Evolutionary conservation across 2,329 filamentous ascomycete species (phyloP).

Genomic region (Scedosporium aurantiacum): DNA sequence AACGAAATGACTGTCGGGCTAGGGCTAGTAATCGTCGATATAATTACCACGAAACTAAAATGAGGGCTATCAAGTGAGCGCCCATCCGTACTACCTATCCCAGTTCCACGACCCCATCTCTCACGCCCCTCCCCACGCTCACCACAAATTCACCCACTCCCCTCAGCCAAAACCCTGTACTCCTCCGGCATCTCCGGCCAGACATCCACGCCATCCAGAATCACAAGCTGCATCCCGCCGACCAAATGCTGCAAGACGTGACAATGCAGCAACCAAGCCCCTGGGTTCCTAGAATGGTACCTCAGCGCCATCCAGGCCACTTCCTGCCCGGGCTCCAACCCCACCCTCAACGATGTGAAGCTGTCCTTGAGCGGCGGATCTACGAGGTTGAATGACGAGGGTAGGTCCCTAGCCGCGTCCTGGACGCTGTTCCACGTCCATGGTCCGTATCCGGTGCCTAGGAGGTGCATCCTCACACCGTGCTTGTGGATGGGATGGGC

Average conservation of each 20-base stretch:
- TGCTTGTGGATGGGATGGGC: slow-evolving; percentile 55
- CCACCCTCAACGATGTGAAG: slow-evolving; percentile 11
- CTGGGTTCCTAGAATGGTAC: slow-evolving; percentile 41
- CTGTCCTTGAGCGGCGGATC: slow-evolving; percentile 42
- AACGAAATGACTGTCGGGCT: background rate
- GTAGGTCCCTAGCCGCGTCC: slow-evolving; percentile 35
- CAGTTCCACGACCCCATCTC: background rate
- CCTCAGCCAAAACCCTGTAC: slow-evolving; percentile 16
- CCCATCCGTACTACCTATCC: background rate
- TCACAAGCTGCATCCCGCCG: slow-evolving; percentile 43
- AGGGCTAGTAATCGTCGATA: background rate
- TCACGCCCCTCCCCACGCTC: background rate
- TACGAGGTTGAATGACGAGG: slow-evolving; percentile 43
- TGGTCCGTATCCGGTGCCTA: slow-evolving; percentile 37
- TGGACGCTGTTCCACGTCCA: slow-evolving; percentile 43
- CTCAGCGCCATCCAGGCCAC: slow-evolving; percentile 36
- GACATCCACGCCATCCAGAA: slow-evolving; percentile 34
- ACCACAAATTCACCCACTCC: background rate
- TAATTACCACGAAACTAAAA: background rate
- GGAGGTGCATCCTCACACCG: slow-evolving; percentile 45
- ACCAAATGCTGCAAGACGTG: slow-evolving; percentile 42
- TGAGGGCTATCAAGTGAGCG: background rate
- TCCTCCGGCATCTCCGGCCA: slow-evolving; percentile 30
- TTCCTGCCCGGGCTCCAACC: slow-evolving; percentile 5
- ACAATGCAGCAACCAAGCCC: slow-evolving; percentile 44